These are phyloP conservation scores for Lavandula angustifolia DNA, from an alignment of 257 asterid genomes.

Conservation along the genomic window DNA sequence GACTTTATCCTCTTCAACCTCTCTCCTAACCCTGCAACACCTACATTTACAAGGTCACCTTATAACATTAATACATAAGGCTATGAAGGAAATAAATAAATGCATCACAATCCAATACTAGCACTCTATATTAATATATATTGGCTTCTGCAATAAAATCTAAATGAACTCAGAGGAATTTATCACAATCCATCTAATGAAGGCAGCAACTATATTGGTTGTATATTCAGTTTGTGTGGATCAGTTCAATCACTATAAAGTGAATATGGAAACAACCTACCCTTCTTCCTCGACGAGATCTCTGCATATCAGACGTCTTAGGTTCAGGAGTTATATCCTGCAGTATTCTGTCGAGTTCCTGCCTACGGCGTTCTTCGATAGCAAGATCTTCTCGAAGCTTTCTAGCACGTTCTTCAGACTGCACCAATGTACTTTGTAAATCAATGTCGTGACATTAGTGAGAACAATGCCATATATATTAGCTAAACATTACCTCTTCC, in stretches of 20 bases:
- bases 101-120: too few species aligned
- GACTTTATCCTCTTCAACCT: too few species aligned
- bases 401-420: slow-evolving; percentile 90
- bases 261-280: slow-evolving; percentile 43
- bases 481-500: slow-evolving; percentile 59
- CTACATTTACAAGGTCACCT: too few species aligned
- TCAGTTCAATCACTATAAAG: slow-evolving; percentile 15
- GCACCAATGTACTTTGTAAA: slow-evolving; percentile 36
- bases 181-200: neutral
- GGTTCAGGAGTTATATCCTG: slow-evolving; percentile 67
- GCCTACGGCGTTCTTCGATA: slow-evolving; percentile 75
- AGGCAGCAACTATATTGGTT: neutral
- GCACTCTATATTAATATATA: too few species aligned
- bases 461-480: slow-evolving; percentile 3
- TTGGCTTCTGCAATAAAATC: too few species aligned
- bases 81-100: too few species aligned
- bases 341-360: slow-evolving; percentile 72
- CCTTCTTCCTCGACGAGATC: slow-evolving; percentile 67
- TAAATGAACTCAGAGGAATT: neutral
- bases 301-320: slow-evolving; percentile 46
- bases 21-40: too few species aligned
- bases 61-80: too few species aligned
- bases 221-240: slow-evolving; percentile 5
- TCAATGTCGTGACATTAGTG: slow-evolving; percentile 7
- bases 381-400: slow-evolving; percentile 83